phyloP scores from a whole-genome alignment of 2,329 filamentous ascomycete species.

The Fusarium haematococcum region DNA sequence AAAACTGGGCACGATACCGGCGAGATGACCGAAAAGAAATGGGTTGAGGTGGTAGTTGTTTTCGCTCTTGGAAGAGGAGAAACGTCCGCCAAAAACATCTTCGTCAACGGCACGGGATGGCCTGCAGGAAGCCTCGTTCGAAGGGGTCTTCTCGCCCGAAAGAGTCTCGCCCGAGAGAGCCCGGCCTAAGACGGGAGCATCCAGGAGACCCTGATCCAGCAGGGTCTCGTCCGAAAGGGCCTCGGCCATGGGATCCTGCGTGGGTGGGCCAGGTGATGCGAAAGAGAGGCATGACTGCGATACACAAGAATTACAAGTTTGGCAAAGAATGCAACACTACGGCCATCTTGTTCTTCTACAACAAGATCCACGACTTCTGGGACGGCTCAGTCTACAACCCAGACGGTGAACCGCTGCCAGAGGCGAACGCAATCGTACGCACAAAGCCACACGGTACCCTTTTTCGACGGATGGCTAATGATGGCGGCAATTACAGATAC shows the following conservation, averaged over 20 bases:
- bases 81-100: not conserved
- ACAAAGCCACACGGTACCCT: not conserved
- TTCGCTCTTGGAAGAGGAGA: not conserved
- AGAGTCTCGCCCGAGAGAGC: not conserved
- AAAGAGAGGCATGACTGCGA: not conserved
- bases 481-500: not conserved
- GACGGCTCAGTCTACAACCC: not conserved
- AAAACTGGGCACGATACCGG: not conserved
- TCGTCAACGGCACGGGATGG: not conserved
- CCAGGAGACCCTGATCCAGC: not conserved
- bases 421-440: not conserved
- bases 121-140: not conserved
- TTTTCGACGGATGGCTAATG: not conserved
- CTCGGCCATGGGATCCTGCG: not conserved
- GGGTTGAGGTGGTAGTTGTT: not conserved
- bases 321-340: not conserved
- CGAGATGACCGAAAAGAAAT: not conserved
- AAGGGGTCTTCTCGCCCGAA: not conserved
- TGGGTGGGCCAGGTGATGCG: not conserved
- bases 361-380: not conserved
- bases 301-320: not conserved
- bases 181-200: not conserved
- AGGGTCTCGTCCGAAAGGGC: not conserved
- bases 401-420: not conserved
- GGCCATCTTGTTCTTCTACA: not conserved